Evolutionary conservation across 257 asterid genomes (phyloP).

Genomic region (Solanum okadae): DNA sequence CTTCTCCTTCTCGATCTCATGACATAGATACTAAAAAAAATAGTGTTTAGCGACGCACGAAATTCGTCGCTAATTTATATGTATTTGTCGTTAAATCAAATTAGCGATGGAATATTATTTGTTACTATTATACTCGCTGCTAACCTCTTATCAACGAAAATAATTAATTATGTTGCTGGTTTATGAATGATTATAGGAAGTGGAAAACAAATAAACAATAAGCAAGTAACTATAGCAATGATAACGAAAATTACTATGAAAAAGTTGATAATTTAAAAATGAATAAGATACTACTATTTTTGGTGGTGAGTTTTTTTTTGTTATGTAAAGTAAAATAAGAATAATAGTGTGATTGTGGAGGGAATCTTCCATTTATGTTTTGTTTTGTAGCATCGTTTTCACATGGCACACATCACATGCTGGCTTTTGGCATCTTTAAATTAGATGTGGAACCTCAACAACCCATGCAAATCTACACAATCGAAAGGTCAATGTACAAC

Average conservation of each 20-base stretch:
- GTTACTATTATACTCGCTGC: no score
- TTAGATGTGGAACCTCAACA: not conserved
- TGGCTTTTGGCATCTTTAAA: conserved; percentile 21
- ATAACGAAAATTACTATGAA: not conserved
- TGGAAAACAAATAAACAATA: not conserved
- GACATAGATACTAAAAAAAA: no score
- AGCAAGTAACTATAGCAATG: not conserved
- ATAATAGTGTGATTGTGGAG: not conserved
- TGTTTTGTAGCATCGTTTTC: conserved; percentile 34
- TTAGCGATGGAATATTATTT: no score
- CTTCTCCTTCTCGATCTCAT: no score
- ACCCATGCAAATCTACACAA: not conserved
- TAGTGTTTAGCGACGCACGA: no score
- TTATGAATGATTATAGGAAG: not conserved
- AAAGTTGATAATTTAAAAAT: not conserved
- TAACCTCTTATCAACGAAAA: no score
- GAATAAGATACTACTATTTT: not conserved
- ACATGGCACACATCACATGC: conserved; percentile 37
- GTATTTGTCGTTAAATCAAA: no score
- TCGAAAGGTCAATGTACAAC: not conserved
- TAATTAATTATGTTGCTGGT: no score
- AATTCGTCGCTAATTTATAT: no score
- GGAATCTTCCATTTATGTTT: conserved; percentile 13
- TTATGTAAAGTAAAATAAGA: not conserved
- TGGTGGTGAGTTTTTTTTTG: not conserved